Percentiles rank a stretch among this genome's conserved stretches.
Evolutionary conservation across 2,329 filamentous ascomycete genomes (phyloP).

Genomic region (Lithohypha guttulata): DNA sequence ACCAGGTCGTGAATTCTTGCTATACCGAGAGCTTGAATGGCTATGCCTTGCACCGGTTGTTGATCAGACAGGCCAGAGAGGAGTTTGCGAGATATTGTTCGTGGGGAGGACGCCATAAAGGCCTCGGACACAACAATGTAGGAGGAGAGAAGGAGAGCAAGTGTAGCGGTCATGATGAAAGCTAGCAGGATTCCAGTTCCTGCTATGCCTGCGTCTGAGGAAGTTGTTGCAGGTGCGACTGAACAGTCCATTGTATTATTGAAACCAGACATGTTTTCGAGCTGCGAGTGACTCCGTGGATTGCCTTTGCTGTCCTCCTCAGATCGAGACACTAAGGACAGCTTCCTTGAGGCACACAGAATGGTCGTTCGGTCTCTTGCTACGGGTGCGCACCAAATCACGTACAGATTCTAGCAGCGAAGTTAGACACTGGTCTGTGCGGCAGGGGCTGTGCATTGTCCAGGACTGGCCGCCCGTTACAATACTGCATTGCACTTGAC

Average conservation of each 20-base stretch:
- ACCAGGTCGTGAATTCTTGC: background rate
- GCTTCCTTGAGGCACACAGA: no score
- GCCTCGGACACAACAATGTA: constrained; percentile 1
- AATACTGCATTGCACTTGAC: no score
- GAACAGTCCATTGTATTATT: background rate
- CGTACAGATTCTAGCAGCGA: no score
- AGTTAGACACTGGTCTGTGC: no score
- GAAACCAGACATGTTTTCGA: background rate
- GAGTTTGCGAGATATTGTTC: constrained; percentile 1
- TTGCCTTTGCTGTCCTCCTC: no score
- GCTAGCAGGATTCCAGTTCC: constrained; percentile 1
- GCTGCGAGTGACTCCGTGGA: no score
- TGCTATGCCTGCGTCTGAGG: background rate
- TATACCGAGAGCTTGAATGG: background rate
- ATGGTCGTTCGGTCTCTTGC: no score
- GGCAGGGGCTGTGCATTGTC: no score
- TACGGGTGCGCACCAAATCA: no score
- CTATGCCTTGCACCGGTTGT: constrained; percentile 1
- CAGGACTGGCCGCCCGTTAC: no score
- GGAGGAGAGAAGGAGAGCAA: background rate
- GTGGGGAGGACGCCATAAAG: background rate
- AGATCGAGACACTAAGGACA: no score
- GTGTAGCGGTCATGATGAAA: background rate
- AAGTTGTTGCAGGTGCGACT: background rate
- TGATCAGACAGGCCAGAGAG: constrained; percentile 2